These are phyloP conservation scores for Pythium phragmiticola DNA, from an alignment of 352 stramenopile species.

Conservation along the genomic window DNA sequence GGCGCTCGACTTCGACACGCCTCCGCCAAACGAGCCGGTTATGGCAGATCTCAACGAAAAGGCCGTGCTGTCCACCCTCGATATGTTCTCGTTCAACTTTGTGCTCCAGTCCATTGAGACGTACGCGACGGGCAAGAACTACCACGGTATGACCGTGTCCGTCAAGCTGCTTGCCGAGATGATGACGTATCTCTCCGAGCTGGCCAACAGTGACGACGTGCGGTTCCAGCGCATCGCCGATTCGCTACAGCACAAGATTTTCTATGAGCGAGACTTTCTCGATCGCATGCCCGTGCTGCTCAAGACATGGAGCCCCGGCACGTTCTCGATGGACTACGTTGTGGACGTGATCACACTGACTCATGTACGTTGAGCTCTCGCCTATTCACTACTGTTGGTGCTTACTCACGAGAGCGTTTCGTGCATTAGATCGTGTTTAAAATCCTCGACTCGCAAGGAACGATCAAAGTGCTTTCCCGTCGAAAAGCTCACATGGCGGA, in stretches of 20 bases:
- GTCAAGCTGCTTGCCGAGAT: constrained; percentile 81
- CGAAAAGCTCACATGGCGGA: constrained; percentile 64
- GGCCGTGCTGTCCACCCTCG: constrained; percentile 76
- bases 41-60: constrained; percentile 75
- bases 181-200: constrained; percentile 83
- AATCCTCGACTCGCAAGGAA: constrained; percentile 79
- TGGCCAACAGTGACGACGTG: constrained; percentile 65
- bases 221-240: constrained; percentile 82
- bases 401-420: neutral
- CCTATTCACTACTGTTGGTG: neutral
- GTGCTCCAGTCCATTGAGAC: constrained; percentile 88
- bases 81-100: constrained; percentile 93
- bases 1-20: constrained; percentile 52
- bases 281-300: constrained; percentile 79
- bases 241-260: constrained; percentile 86
- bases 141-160: constrained; percentile 78
- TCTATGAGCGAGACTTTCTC: constrained; percentile 87
- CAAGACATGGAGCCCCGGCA: constrained; percentile 71
- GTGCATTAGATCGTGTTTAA: constrained; percentile 77
- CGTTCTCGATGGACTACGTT: constrained; percentile 67
- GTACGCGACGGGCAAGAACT: constrained; percentile 77
- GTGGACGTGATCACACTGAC: constrained; percentile 84
- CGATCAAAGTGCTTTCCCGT: constrained; percentile 80
- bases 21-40: constrained; percentile 32
- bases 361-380: constrained; percentile 48